A percentile compares a stretch with the other conserved stretches of the same genome.
These are phyloP conservation scores for Sugiyamaella marilandica DNA, from an alignment of 805 yeast genomes.

Conservation along the genomic window DNA sequence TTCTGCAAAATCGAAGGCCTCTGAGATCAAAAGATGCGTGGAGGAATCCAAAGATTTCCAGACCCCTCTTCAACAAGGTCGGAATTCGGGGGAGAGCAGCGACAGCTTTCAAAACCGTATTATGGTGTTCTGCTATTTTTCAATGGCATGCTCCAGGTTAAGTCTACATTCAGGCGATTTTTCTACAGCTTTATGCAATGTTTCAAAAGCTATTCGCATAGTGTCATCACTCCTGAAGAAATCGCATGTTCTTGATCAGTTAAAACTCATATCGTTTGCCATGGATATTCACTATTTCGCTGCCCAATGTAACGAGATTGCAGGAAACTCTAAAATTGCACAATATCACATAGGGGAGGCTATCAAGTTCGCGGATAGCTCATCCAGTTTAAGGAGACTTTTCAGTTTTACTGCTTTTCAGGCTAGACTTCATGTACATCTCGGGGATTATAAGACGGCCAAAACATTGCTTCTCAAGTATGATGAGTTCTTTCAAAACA, in stretches of 20 bases:
- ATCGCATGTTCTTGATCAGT: not conserved
- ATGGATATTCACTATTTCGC: constrained; percentile 10
- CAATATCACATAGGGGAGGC: constrained; percentile 18
- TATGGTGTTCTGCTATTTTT: not conserved
- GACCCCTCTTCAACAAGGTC: not conserved
- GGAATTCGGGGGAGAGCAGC: not conserved
- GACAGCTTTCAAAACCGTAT: not conserved
- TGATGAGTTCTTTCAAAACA: constrained; percentile 12
- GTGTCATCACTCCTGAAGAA: not conserved
- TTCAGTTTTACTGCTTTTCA: constrained; percentile 10
- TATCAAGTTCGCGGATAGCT: constrained; percentile 9
- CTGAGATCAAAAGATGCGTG: not conserved
- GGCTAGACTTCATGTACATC: constrained; percentile 14
- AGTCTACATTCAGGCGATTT: not conserved
- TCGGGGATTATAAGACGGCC: constrained; percentile 15
- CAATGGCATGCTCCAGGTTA: not conserved
- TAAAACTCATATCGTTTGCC: not conserved
- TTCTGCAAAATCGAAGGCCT: not conserved
- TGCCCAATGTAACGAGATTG: constrained; percentile 14
- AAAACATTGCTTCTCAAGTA: constrained; percentile 9
- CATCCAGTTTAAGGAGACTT: constrained; percentile 5
- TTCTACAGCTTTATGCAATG: not conserved
- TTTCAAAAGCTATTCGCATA: not conserved
- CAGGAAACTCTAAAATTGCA: constrained; percentile 16
- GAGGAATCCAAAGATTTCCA: not conserved